These are phyloP conservation scores for Fistulinella cinereoalba DNA, from an alignment of 1,284 basidiomycete species.

Conservation along the genomic window DNA sequence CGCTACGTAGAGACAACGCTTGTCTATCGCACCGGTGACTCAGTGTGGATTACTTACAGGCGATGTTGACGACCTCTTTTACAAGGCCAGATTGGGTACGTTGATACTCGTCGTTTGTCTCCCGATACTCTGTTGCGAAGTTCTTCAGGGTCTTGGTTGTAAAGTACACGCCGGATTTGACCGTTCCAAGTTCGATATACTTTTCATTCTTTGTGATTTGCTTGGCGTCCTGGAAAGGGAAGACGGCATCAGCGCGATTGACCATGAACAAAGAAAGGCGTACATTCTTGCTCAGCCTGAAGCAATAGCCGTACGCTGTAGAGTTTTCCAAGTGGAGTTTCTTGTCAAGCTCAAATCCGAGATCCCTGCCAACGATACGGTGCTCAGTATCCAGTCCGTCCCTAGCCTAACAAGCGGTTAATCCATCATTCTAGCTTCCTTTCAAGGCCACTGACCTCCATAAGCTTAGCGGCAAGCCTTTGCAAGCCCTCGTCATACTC, in stretches of 20 bases:
- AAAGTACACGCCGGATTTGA: slow-evolving; percentile 90
- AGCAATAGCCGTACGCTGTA: slow-evolving; percentile 88
- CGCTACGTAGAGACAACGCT: slow-evolving; percentile 48
- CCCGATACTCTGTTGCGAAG: slow-evolving; percentile 73
- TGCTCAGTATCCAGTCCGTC: slow-evolving; percentile 89
- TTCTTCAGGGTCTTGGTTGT: slow-evolving; percentile 79
- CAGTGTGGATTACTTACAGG: slow-evolving; percentile 53
- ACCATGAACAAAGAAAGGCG: slow-evolving; percentile 28
- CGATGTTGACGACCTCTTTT: slow-evolving; percentile 91
- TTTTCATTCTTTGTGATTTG: slow-evolving; percentile 64
- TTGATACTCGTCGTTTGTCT: slow-evolving; percentile 68
- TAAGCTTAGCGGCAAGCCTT: slow-evolving; percentile 66
- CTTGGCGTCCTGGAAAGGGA: slow-evolving; percentile 67
- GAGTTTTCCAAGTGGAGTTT: slow-evolving; percentile 97
- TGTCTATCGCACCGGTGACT: background rate
- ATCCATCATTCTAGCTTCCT: background rate
- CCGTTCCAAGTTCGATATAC: slow-evolving; percentile 85
- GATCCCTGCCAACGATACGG: slow-evolving; percentile 63
- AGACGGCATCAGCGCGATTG: background rate
- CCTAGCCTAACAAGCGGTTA: slow-evolving; percentile 44
- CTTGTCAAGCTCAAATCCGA: slow-evolving; percentile 89
- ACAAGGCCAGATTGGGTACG: slow-evolving; percentile 82
- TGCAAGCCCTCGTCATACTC: slow-evolving; percentile 83
- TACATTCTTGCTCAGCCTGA: slow-evolving; percentile 90
- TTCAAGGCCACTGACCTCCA: slow-evolving; percentile 38